Base-by-base conservation (phyloP, 495 filamentous ascomycete genomes). In the Pseudotulostoma volvatum region DNA sequence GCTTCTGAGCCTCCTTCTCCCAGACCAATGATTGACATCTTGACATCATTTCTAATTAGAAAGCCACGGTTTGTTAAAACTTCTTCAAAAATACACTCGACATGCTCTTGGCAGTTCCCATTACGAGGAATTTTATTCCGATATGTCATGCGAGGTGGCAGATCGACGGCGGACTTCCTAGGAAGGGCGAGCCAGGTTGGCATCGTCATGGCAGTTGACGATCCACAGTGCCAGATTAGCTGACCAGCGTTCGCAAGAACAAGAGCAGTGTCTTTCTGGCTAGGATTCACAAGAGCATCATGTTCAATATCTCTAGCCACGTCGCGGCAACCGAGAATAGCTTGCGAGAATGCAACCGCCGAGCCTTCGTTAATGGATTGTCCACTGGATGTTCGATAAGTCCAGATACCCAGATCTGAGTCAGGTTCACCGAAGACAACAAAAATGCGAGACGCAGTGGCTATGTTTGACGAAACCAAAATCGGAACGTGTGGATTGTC, bases 161-260 rank as follows among this genome's bases (percentile, higher is more conserved):
- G 53, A 33, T 67, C 49, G n/a, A 74, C 71, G 9, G 64, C 70
- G 28, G 66, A 71, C 20, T 59, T 56, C 42, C 71, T 67, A 3
- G 78, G 74, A 7, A 73, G 46, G 0, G 53, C 50, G 20, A 59
- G 46, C 61, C 77, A 78, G 1, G 63, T 70, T 1, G 33, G 33
- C 2, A 61, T 50, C 4, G 67, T 77, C 19, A 90, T 57, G 0
- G 77, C 65, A 9, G 59, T 59, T 34, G 63, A 52, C 0, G 63
- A 64, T 33, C 64, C 62, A 21, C 73, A 70, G 52, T 75, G 73
- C 78, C 79, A 90, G 41, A 71, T 47, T 11, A 80, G 49, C 52
- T 87, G 73, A 4, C 80, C 82, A 1, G 71, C 55, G 50, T 90
- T 93, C 9, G 78, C 74, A 33, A 88, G 63, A 4, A 90, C 56